phyloP scores from a whole-genome alignment of 2,329 filamentous ascomycete genomes.

The Cytospora mali region DNA sequence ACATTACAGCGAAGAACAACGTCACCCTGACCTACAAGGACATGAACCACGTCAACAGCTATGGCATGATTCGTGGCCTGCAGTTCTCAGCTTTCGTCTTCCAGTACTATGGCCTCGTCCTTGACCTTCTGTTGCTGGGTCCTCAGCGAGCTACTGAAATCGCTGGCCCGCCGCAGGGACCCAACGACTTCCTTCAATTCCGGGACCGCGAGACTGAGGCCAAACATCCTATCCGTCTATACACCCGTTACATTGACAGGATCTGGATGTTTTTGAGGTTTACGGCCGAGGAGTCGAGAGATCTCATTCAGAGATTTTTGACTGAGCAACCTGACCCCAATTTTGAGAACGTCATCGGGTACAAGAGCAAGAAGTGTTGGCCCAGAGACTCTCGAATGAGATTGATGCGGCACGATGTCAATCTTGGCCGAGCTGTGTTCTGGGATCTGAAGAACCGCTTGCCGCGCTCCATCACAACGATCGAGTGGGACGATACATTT shows the following conservation, averaged over 20 bases:
- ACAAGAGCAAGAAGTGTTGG: conserved; percentile 99
- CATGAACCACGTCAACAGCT: conserved; percentile 99
- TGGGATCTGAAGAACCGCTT: conserved; percentile 98
- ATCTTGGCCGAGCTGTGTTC: conserved; percentile 94
- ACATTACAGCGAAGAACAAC: conserved; percentile 99
- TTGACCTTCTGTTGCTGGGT: conserved; percentile 89
- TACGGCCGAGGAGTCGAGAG: conserved; percentile 88
- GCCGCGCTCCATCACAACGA: conserved; percentile 91
- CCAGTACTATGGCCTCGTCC: conserved; percentile 95
- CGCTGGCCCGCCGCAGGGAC: conserved; percentile 87
- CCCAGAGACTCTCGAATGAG: conserved; percentile 97
- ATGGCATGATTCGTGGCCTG: conserved; percentile 95
- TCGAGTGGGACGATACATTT: conserved; percentile 99
- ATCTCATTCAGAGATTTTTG: conserved; percentile 95
- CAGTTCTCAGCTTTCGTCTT: conserved; percentile 99
- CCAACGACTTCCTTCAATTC: conserved; percentile 98
- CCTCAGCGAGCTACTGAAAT: conserved; percentile 97
- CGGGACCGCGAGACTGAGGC: conserved; percentile 89
- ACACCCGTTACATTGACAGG: conserved; percentile 95
- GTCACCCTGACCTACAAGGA: conserved; percentile 99
- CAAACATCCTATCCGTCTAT: conserved; percentile 93
- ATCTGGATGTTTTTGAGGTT: conserved; percentile 99
- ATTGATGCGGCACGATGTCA: conserved; percentile 97
- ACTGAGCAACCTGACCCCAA: conserved; percentile 98
- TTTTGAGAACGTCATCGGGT: conserved; percentile 98